These are phyloP conservation scores for Solanum lycopersicoides DNA, from an alignment of 257 asterid genomes.

Conservation along the genomic window DNA sequence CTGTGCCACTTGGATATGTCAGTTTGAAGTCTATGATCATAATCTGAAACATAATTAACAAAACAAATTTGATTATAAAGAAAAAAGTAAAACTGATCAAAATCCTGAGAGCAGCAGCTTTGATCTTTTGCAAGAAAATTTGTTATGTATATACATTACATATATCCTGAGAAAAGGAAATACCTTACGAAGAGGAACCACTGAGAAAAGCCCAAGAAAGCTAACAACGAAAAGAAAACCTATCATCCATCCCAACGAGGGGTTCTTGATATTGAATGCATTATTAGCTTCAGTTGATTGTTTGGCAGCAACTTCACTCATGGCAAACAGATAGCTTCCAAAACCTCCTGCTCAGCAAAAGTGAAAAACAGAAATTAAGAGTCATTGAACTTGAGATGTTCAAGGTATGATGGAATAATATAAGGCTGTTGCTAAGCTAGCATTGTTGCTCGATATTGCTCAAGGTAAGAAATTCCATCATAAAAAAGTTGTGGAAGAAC, in stretches of 20 bases:
- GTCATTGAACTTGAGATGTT: background rate
- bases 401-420: background rate
- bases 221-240: constrained; percentile 91
- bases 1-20: constrained; percentile 96
- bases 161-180: background rate
- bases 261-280: constrained; percentile 49
- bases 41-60: constrained; percentile 33
- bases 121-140: background rate
- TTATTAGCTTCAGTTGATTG: constrained; percentile 45
- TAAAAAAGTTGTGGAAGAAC: background rate
- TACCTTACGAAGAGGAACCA: constrained; percentile 90
- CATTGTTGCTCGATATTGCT: background rate
- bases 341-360: constrained; percentile 65
- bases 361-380: background rate
- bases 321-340: constrained; percentile 87
- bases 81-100: background rate
- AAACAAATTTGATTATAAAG: background rate
- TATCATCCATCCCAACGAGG: constrained; percentile 70
- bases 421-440: background rate
- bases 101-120: background rate
- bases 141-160: background rate
- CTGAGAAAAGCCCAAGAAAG: constrained; percentile 88
- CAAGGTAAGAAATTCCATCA: background rate
- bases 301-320: constrained; percentile 68
- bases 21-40: constrained; percentile 88